Evolutionary conservation across 2,329 filamentous ascomycete species (phyloP).

Genomic region (Tolypocladium sp.): DNA sequence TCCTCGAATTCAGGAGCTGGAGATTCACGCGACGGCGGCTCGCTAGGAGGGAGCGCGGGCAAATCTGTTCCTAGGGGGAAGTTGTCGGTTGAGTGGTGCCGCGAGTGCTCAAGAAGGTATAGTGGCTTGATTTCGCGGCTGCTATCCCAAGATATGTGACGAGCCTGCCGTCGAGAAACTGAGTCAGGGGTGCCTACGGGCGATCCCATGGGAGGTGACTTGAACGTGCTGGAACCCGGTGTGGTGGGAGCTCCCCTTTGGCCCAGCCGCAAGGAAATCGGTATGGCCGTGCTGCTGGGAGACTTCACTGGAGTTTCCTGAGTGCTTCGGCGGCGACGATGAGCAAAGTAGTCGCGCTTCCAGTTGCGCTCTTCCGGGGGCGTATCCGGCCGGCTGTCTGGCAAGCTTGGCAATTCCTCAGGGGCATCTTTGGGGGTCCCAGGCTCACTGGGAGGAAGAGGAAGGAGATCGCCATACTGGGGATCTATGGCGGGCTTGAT

Average conservation of each 20-base stretch:
- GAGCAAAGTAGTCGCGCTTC: conserved; percentile 28
- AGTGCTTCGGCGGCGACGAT: conserved; percentile 39
- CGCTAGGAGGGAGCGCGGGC: conserved; percentile 40
- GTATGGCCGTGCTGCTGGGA: conserved; percentile 49
- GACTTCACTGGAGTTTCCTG: conserved; percentile 39
- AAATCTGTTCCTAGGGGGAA: conserved; percentile 25
- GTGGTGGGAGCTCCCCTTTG: conserved; percentile 35
- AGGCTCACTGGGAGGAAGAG: conserved; percentile 52
- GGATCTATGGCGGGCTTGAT: conserved; percentile 60
- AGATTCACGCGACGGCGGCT: conserved; percentile 24
- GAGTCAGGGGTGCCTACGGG: conserved; percentile 24
- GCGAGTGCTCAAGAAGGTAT: conserved; percentile 64
- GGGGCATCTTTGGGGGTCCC: conserved; percentile 32
- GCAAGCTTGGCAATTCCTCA: conserved; percentile 41
- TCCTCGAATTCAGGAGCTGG: conserved; percentile 20
- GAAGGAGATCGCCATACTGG: conserved; percentile 55
- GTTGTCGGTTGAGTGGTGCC: conserved; percentile 25
- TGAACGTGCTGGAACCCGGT: conserved; percentile 22
- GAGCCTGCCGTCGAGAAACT: conserved; percentile 27
- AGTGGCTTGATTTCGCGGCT: conserved; percentile 69
- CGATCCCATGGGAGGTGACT: conserved; percentile 28
- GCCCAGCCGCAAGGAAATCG: conserved; percentile 44
- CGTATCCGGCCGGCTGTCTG: conserved; percentile 51
- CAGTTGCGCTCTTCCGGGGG: conserved; percentile 38
- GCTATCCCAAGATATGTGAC: conserved; percentile 54